A percentile compares a stretch with the other conserved stretches of the same genome.
These are phyloP conservation scores for Heimioporus sp. DNA, from an alignment of 768 basidiomycete genomes.

Conservation along the genomic window DNA sequence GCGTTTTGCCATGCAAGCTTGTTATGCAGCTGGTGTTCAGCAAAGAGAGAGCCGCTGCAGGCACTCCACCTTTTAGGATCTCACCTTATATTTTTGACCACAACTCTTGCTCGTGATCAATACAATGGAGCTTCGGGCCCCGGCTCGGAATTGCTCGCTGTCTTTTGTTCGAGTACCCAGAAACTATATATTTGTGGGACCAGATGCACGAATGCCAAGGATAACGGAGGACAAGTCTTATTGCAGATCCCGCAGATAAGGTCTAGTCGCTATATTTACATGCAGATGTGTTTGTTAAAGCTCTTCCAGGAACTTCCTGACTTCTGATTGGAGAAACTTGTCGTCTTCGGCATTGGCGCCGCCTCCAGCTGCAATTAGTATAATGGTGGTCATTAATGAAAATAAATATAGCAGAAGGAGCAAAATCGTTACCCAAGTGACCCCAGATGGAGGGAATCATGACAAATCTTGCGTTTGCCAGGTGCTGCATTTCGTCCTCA, in stretches of 20 bases:
- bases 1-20: constrained; percentile 10
- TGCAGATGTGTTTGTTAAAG: neutral
- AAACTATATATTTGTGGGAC: neutral
- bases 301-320: constrained; percentile 47
- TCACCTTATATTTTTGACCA: too few relatives aligned
- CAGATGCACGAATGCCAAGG: neutral
- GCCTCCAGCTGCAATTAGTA: constrained; percentile 38
- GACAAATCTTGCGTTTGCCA: constrained; percentile 43
- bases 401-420: neutral
- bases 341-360: constrained; percentile 39
- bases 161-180: neutral
- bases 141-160: neutral
- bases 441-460: constrained; percentile 58
- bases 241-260: neutral
- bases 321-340: constrained; percentile 41
- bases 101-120: too few relatives aligned
- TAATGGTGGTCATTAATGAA: neutral
- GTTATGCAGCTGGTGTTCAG: neutral
- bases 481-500: constrained; percentile 40
- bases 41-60: too few relatives aligned
- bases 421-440: constrained; percentile 42
- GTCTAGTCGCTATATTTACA: constrained; percentile 1
- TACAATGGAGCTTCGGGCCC: neutral
- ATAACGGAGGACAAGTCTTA: neutral
- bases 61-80: too few relatives aligned